Conservation (phyloP, 306 rosid genomes). For the Abrus precatorius region DNA sequence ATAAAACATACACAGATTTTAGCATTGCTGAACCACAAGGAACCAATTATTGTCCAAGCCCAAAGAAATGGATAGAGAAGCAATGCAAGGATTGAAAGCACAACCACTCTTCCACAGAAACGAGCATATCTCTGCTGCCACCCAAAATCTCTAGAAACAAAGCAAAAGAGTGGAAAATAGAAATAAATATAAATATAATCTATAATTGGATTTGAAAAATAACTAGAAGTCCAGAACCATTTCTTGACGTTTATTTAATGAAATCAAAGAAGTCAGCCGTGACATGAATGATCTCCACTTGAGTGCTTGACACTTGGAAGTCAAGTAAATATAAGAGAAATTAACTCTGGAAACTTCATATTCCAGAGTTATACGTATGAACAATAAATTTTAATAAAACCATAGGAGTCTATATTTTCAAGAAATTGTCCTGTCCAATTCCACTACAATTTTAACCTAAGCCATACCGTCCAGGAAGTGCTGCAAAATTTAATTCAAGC, state of each 20-base stretch:
- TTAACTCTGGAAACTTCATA: not conserved
- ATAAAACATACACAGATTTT: constrained; percentile 68
- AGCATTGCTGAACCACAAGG: constrained; percentile 73
- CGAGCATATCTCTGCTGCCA: constrained; percentile 87
- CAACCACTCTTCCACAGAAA: constrained; percentile 81
- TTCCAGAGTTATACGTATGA: constrained; percentile 8
- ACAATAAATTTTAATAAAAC: not conserved
- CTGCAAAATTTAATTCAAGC: not conserved
- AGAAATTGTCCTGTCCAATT: constrained; percentile 12
- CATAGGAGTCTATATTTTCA: constrained; percentile 20
- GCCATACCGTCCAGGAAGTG: constrained; percentile 3
- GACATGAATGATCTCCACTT: constrained; percentile 3
- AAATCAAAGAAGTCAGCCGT: not conserved
- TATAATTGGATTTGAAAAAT: constrained; percentile 9
- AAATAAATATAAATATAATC: not conserved
- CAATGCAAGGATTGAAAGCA: constrained; percentile 71
- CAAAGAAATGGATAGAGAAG: constrained; percentile 88
- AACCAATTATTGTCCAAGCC: constrained; percentile 86
- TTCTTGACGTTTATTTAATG: not conserved
- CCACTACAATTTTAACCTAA: constrained; percentile 31
- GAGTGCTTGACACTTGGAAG: constrained; percentile 12
- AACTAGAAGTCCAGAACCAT: constrained; percentile 24
- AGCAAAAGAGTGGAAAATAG: constrained; percentile 30
- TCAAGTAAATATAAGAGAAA: constrained; percentile 4
- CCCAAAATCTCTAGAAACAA: constrained; percentile 77